A percentile compares a stretch with the other conserved stretches of the same genome.
These are phyloP conservation scores for Pythium sukuiense DNA, from an alignment of 352 stramenopile species.

Conservation along the genomic window DNA sequence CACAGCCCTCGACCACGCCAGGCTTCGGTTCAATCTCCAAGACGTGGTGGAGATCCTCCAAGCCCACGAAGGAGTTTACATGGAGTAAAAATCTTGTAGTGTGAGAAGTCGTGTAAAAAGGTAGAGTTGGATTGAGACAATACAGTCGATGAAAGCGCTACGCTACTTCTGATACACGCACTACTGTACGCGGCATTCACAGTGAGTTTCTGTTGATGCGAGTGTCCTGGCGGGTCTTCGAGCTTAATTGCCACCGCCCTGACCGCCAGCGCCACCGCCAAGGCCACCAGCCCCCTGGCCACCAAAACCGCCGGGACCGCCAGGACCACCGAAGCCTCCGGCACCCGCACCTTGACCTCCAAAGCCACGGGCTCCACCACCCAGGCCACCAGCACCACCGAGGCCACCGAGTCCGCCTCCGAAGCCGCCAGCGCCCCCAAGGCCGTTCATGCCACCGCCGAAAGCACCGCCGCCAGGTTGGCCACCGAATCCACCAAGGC, in stretches of 20 bases:
- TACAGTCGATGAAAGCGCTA: not conserved
- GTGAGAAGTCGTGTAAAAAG: not conserved
- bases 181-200: not conserved
- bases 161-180: not conserved
- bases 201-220: too few relatives aligned
- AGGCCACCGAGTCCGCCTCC: too few relatives aligned
- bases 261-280: not conserved
- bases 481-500: not conserved
- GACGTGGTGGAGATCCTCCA: too few relatives aligned
- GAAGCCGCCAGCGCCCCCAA: too few relatives aligned
- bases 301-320: not conserved
- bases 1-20: too few relatives aligned
- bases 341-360: not conserved
- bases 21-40: too few relatives aligned
- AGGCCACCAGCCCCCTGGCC: not conserved
- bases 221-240: not conserved
- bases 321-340: not conserved
- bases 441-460: too few relatives aligned
- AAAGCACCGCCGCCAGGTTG: not conserved
- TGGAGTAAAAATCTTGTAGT: too few relatives aligned
- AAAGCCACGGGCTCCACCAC: not conserved
- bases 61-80: too few relatives aligned
- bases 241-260: not conserved
- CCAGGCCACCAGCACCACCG: not conserved
- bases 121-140: not conserved